Conservation (phyloP, 768 basidiomycete species). For the Melanogaster broomeanus region DNA sequence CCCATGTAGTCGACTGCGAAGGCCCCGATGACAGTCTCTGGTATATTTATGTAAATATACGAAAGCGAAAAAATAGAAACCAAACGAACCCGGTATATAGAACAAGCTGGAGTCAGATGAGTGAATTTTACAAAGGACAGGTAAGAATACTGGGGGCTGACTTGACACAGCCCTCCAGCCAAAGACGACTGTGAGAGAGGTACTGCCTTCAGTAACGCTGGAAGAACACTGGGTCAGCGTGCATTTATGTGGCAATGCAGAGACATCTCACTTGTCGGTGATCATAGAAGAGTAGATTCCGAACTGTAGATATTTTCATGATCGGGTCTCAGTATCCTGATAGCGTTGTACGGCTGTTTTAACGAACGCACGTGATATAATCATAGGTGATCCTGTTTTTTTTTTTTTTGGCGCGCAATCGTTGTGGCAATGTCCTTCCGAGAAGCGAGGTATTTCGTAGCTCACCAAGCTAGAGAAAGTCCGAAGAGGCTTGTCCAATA, state of each 20-base stretch:
- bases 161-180: conserved; percentile 91
- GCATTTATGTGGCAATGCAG: neutral
- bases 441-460: neutral
- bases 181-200: conserved; percentile 60
- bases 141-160: conserved; percentile 32
- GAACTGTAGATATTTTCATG: conserved; percentile 52
- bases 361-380: conserved; percentile 64
- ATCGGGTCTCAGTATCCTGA: neutral
- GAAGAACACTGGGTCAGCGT: conserved; percentile 1
- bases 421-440: neutral
- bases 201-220: conserved; percentile 59
- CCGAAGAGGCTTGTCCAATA: conserved; percentile 80
- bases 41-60: conserved; percentile 5
- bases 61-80: neutral
- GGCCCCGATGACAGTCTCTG: conserved; percentile 68
- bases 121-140: conserved; percentile 2
- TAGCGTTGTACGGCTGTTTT: neutral
- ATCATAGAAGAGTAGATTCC: conserved; percentile 81
- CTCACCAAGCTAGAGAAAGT: conserved; percentile 74
- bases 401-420: neutral
- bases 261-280: conserved; percentile 52
- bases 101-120: conserved; percentile 43
- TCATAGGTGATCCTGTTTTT: conserved; percentile 70
- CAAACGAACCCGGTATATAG: conserved; percentile 60
- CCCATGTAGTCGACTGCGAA: conserved; percentile 76